phyloP scores from a whole-genome alignment of 1,284 basidiomycete genomes.

The Rhodotorula mucilaginosa region DNA sequence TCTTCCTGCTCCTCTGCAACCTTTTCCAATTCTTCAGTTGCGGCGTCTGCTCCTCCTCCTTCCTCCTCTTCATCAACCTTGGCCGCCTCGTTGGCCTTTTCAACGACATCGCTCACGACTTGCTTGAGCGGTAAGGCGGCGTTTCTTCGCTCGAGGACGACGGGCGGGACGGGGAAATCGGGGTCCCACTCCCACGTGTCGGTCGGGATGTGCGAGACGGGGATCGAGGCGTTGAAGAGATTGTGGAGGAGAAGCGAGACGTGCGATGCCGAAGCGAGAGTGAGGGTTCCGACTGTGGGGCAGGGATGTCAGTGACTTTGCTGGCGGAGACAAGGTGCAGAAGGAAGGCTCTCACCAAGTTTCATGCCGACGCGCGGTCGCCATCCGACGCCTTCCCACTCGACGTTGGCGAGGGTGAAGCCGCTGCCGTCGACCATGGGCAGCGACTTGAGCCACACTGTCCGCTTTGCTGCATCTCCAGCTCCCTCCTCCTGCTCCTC shows the following conservation, averaged over 20 bases:
- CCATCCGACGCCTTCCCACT: constrained; percentile 86
- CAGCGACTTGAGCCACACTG: constrained; percentile 29
- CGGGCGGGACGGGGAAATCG: constrained; percentile 46
- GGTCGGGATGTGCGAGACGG: constrained; percentile 80
- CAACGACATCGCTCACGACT: constrained; percentile 31
- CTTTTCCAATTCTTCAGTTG: constrained; percentile 28
- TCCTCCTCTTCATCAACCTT: constrained; percentile 18
- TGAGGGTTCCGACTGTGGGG: constrained; percentile 73
- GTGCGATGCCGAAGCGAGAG: constrained; percentile 88
- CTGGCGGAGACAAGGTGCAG: not conserved
- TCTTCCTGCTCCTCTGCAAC: constrained; percentile 16
- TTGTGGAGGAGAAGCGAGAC: constrained; percentile 87
- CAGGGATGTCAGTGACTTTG: constrained; percentile 9
- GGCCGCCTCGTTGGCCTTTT: constrained; percentile 41
- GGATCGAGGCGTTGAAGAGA: constrained; percentile 96
- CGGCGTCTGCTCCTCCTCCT: constrained; percentile 31
- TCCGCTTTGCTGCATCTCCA: not conserved
- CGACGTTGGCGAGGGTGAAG: constrained; percentile 71
- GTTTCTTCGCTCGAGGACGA: constrained; percentile 20
- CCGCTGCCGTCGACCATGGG: constrained; percentile 70
- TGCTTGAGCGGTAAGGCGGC: constrained; percentile 11
- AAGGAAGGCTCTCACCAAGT: constrained; percentile 60
- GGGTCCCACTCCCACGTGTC: constrained; percentile 85
- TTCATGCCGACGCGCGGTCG: constrained; percentile 79
- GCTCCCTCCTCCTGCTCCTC: not conserved